Percentiles rank a stretch among this genome's conserved stretches.
Conservation (phyloP, 208 protist species). For the Vickermania ingenoplastis region DNA sequence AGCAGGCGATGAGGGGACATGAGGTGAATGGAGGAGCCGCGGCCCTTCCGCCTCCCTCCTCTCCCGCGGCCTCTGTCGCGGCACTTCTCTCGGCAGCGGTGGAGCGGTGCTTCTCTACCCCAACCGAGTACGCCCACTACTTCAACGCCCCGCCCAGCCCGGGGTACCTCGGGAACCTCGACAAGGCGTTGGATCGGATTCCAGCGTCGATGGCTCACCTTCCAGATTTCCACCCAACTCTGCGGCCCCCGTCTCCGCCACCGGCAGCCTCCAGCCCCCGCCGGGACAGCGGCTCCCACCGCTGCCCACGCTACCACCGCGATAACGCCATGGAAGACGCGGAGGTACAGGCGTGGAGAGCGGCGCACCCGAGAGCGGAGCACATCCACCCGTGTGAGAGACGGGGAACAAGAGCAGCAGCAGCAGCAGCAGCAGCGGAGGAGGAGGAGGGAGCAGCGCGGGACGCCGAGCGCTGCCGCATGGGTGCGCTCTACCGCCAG, state of each 20-base stretch:
- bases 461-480: constrained; percentile 1
- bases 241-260: background rate
- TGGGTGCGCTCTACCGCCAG: background rate
- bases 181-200: background rate
- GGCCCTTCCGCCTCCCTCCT: background rate
- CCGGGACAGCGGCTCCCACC: background rate
- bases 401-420: background rate
- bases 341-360: background rate
- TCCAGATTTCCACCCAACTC: background rate
- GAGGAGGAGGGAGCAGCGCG: background rate
- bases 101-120: background rate
- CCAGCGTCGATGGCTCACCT: background rate
- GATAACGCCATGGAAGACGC: background rate
- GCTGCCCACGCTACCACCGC: background rate
- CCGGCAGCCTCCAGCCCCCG: background rate
- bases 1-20: too few relatives aligned
- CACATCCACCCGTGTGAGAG: too few relatives aligned
- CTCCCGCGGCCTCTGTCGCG: background rate
- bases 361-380: too few relatives aligned
- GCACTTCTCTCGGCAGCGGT: background rate
- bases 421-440: background rate
- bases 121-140: background rate
- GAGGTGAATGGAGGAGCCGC: too few relatives aligned
- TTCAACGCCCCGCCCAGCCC: background rate
- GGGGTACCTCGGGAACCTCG: background rate